Evolutionary conservation across 2,329 filamentous ascomycete genomes (phyloP), one percentile per base, ranked within the genome.

Genomic region (Penicillium sp.): DNA sequence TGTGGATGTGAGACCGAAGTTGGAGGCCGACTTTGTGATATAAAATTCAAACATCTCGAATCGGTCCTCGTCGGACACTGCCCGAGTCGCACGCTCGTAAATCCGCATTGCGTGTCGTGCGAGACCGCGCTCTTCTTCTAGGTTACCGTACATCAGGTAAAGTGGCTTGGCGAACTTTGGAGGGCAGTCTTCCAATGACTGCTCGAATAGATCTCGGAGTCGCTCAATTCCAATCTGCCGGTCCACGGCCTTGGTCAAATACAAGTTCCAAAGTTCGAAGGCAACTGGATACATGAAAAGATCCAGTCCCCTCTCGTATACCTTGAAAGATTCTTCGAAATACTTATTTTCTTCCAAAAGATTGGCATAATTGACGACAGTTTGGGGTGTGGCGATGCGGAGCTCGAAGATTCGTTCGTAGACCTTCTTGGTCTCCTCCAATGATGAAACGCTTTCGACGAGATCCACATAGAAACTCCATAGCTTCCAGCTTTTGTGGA

Each of bases 401-500:
- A 99, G 85, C 75, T 99, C 95, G 70, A 99, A 99, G 66, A 99
- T 97, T 52, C 94, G 84, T 72, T 99, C 94, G 73, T 99, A 99
- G 1, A 97, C 87, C 71, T 91, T 93, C 71, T 86, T 90, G 0
- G 93, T 97, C 74, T 97, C 93, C 19, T 96, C 91, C 14, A 99
- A 76, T 0, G 89, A 90, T 57, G 89, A 88, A 30, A 97, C 92
- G 71, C 91, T 96, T 73, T 99, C 94, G 2, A 99, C 92, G 1
- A 99, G 83, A 71, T 99, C 94, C 38, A 99, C 92, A 66, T 99
- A 99, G 78, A 99, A 99, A 74, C 91, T 96, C 94, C 94, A 99
- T 10, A 99, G 77, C 73, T 97, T 99, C 94, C 94, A 99, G 70
- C 91, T 96, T 80, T 99, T 99, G 78, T 99, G 94, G 3, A 99